These are phyloP conservation scores for Paramecium primaurelia DNA, from an alignment of 73 alveolate species.

Conservation along the genomic window DNA sequence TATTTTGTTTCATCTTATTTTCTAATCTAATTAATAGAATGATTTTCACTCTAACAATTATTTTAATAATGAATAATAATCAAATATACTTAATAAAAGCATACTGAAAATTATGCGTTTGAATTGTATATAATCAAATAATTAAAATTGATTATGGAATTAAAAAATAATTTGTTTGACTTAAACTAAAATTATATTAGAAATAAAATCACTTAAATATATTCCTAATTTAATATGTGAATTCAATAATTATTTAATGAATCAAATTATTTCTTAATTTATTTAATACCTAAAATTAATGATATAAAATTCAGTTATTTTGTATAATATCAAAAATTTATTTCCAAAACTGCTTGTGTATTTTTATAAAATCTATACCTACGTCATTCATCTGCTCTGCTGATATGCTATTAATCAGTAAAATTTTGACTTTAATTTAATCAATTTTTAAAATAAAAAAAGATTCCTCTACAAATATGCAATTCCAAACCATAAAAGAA, in stretches of 20 bases:
- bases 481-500: neutral
- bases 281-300: neutral
- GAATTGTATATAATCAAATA: too few species aligned
- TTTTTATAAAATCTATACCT: neutral
- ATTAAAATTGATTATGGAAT: neutral
- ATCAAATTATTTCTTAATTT: neutral
- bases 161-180: neutral
- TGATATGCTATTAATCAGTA: constrained; percentile 34
- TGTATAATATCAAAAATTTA: neutral
- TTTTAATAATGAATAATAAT: too few species aligned
- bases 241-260: neutral
- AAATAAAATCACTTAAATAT: neutral
- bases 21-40: too few species aligned
- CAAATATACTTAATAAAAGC: too few species aligned
- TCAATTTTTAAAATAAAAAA: constrained; percentile 3
- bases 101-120: neutral
- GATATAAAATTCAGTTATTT: too few species aligned
- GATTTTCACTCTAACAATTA: too few species aligned
- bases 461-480: neutral
- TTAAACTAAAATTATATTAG: too few species aligned
- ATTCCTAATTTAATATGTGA: neutral
- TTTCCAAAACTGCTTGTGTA: neutral
- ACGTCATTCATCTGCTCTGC: neutral
- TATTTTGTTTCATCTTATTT: too few species aligned
- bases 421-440: constrained; percentile 18